A percentile compares a stretch with the other conserved stretches of the same genome.
phyloP scores from a whole-genome alignment of 352 stramenopile genomes.

The Globisporangium abappressorium region DNA sequence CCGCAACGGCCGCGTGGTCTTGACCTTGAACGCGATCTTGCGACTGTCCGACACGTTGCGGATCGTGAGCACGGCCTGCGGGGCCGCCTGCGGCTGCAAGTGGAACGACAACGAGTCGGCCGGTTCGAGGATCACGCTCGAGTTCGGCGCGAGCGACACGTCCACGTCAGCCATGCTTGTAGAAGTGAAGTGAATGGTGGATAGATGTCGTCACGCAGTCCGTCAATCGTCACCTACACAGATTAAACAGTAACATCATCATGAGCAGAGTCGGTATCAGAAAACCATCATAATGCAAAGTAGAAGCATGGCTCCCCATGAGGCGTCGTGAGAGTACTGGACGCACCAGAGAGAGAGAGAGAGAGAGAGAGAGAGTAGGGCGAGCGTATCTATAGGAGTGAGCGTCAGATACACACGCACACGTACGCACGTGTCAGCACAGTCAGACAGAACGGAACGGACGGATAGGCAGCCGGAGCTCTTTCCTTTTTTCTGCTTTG shows the following conservation, averaged over 20 bases:
- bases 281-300: neutral
- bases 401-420: neutral
- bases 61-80: constrained; percentile 81
- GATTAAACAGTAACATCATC: neutral
- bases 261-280: neutral
- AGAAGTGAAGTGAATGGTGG: neutral
- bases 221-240: neutral
- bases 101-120: constrained; percentile 79
- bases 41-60: constrained; percentile 76
- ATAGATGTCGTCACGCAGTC: neutral
- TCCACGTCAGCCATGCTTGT: constrained; percentile 51
- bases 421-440: neutral
- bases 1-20: constrained; percentile 84
- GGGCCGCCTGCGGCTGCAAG: constrained; percentile 53
- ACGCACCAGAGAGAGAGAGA: neutral
- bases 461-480: neutral
- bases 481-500: neutral
- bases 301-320: neutral
- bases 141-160: constrained; percentile 61
- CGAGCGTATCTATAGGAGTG: neutral
- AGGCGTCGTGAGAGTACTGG: neutral
- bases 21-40: constrained; percentile 89
- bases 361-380: too few relatives aligned
- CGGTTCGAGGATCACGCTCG: constrained; percentile 79
- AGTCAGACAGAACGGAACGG: neutral